Evolutionary conservation across 306 rosid species (phyloP), one percentile per base, ranked within the genome.

Genomic region (Lagenaria siceraria): DNA sequence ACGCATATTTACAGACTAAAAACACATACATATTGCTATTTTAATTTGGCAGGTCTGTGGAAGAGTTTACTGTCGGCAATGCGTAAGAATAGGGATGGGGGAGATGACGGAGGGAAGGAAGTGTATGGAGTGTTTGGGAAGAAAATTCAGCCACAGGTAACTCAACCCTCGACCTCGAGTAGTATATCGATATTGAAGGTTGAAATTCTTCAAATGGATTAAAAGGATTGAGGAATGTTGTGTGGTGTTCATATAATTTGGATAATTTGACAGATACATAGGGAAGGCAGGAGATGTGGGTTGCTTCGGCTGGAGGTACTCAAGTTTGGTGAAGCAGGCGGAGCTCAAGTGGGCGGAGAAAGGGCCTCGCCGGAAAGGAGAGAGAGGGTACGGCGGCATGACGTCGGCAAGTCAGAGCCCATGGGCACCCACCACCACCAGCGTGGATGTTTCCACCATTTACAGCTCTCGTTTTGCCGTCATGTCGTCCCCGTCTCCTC

Each of bases 21-120:
- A 36, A 36, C 17, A 1, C 2, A 40, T 40, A 40, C 21, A 61
- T 64, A 35, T 35, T 64, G 6, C 11, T 65, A 21, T 65, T n/a
- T 58, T 36, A 35, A 36, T 25, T 15, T 71, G 7, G 54, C 78
- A 91, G 98, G 97, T 88, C 51, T 91, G 98, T 83, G 98, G 96
- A 56, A 88, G 98, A 86, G 97, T 86, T 72, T 91, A 91, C 77
- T 93, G 98, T 81, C 85, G 88, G 83, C 87, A 80, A 29, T 93
- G 98, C 77, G 79, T 91, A 79, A 83, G 79, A 68, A 54, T 80
- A 27, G 98, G 97, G 51, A 93, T 93, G 98, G 97, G 94, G 68
- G 96, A 90, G 14, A 86, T 93, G 97, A 87, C 74, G 0, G 98
- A 93, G 80, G 98, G 98, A 81, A 89, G 97, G 74, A 93, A 93